Evolutionary conservation across 805 yeast genomes (phyloP), one percentile per base, ranked within the genome.

Genomic region (Starmerella lactis-condensi): DNA sequence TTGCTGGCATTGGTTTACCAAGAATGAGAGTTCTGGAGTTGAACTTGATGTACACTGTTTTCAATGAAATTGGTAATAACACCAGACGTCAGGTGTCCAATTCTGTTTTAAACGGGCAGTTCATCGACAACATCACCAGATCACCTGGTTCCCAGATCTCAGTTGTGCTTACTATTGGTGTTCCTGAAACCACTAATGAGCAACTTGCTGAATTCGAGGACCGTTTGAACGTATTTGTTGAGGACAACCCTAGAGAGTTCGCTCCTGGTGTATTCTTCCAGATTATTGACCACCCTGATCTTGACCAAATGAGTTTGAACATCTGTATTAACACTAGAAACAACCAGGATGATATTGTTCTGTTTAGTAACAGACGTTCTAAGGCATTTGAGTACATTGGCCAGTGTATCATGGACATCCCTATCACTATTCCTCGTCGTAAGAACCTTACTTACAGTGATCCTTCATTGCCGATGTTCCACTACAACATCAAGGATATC

Each of bases 401-500:
- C 9, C 45, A 42, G 32, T 47, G 52, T 31, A 49, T 54, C 31
- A 36, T 43, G 38, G 49, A 46, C 14, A 50, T 54, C 36, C 56
- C 56, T 14, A 45, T 54, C 30, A 45, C 50, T 23, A 39, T 52
- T 5, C 58, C 58, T 5, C 44, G 51, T 24, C 49, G 57, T 30
- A 50, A 47, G 17, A 57, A 53, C 19, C 11, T 29, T 27, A 39
- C 40, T 12, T 36, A 39, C 42, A 45, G 44, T 33, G 52, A 53
- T 28, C 57, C 58, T 3, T 40, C 52, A 5, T 27, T 47, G 34
- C 56, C 58, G 4, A 28, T 52, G 41, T 47, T 31, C 38, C 43
- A 42, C 26, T 40, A 36, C 13, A 60, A 55, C 17, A 81, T 78
- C 20, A 64, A 66, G 35, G 64, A 75, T 36, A 61, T 81, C 23